These are phyloP conservation scores for Quercus glauca DNA, from an alignment of 306 rosid genomes.

Conservation along the genomic window DNA sequence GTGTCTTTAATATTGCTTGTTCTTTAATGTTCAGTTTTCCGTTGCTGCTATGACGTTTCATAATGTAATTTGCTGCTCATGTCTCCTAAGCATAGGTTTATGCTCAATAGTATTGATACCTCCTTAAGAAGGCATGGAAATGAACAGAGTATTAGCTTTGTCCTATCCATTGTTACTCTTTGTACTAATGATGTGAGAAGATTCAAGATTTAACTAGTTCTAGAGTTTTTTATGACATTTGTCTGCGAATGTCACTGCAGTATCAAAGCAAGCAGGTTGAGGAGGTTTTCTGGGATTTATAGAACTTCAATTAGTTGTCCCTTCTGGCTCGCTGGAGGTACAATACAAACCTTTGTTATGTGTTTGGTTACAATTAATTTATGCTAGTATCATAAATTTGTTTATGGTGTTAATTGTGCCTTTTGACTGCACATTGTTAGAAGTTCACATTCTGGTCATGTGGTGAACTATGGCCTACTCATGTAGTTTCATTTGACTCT, in stretches of 20 bases:
- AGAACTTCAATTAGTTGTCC: slow-evolving; percentile 73
- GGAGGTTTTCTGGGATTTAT: slow-evolving; percentile 76
- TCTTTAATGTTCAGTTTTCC: not conserved
- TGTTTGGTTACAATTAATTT: not conserved
- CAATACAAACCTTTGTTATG: slow-evolving; percentile 52
- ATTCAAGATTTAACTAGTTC: slow-evolving; percentile 39
- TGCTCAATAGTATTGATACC: not conserved
- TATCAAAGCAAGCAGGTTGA: slow-evolving; percentile 94
- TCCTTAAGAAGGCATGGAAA: slow-evolving; percentile 13
- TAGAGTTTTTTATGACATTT: slow-evolving; percentile 62
- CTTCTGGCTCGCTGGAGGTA: slow-evolving; percentile 83
- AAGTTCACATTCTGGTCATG: not conserved
- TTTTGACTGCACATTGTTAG: not conserved
- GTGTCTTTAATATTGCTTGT: not conserved
- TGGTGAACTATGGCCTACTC: not conserved
- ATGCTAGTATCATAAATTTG: not conserved
- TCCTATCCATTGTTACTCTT: slow-evolving; percentile 20
- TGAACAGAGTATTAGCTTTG: slow-evolving; percentile 24
- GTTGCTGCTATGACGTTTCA: not conserved
- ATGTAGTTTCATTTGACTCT: not conserved
- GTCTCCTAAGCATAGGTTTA: slow-evolving; percentile 1
- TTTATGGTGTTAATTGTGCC: not conserved
- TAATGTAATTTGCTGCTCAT: not conserved
- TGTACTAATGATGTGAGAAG: slow-evolving; percentile 35
- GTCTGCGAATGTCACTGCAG: slow-evolving; percentile 97